Percentiles rank a stretch among this genome's conserved stretches.
These are phyloP conservation scores for Colletotrichum sojae DNA, from an alignment of 2,329 filamentous ascomycete species.

Conservation along the genomic window DNA sequence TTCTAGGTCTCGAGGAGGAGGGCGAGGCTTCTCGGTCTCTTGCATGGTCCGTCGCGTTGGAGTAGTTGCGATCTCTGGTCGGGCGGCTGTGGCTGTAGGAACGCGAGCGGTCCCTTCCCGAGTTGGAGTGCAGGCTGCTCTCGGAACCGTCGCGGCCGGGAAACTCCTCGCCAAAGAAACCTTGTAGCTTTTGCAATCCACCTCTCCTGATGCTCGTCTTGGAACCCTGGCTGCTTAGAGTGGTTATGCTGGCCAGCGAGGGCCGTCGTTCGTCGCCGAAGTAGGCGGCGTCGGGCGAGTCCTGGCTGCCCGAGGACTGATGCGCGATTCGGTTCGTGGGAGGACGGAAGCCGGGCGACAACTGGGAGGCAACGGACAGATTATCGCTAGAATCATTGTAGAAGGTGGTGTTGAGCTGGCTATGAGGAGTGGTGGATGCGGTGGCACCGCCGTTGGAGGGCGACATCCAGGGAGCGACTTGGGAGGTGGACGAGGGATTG, in stretches of 20 bases:
- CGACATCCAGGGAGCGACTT: constrained; percentile 73
- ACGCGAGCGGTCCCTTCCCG: constrained; percentile 73
- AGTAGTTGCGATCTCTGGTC: constrained; percentile 83
- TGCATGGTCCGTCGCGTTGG: constrained; percentile 80
- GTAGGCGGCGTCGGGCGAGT: constrained; percentile 73
- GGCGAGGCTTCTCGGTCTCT: constrained; percentile 77
- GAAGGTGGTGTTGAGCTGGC: constrained; percentile 67
- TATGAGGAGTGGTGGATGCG: constrained; percentile 45
- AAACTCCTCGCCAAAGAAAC: constrained; percentile 94
- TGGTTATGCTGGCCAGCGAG: constrained; percentile 89
- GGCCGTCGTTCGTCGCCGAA: constrained; percentile 83
- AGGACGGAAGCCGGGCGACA: constrained; percentile 78
- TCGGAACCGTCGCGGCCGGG: constrained; percentile 82
- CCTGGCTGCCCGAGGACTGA: constrained; percentile 65
- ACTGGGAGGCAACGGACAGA: constrained; percentile 71
- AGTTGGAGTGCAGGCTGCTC: constrained; percentile 68
- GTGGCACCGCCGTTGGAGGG: constrained; percentile 51
- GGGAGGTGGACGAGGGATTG: constrained; percentile 66
- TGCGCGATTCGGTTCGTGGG: constrained; percentile 43
- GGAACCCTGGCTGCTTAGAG: constrained; percentile 87
- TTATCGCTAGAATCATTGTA: constrained; percentile 84
- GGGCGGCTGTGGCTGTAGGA: constrained; percentile 73
- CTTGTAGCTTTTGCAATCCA: constrained; percentile 86
- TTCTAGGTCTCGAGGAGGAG: constrained; percentile 81
- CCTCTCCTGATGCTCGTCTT: constrained; percentile 79